phyloP scores from a whole-genome alignment of 2,329 filamentous ascomycete genomes.

The Pseudopithomyces chartarum region DNA sequence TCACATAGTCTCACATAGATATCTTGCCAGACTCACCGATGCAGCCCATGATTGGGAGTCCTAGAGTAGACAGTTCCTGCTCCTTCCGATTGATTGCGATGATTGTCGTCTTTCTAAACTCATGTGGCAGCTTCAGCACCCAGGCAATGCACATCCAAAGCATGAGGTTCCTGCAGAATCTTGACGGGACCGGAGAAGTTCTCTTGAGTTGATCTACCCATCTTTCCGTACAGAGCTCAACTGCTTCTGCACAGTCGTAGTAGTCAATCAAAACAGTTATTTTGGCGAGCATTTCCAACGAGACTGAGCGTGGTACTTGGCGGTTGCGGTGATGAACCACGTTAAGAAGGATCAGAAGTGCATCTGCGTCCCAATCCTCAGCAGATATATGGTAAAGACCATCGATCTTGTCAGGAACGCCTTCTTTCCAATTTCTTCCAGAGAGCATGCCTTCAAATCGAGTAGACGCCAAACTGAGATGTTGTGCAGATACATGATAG shows the following conservation, averaged over 20 bases:
- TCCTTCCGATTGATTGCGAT: constrained; percentile 12
- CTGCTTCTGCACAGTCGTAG: constrained; percentile 45
- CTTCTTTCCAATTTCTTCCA: neutral
- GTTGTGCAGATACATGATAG: constrained; percentile 7
- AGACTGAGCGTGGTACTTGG: constrained; percentile 47
- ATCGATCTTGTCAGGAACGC: neutral
- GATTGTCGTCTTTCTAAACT: constrained; percentile 14
- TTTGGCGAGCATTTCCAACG: constrained; percentile 50
- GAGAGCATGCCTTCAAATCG: constrained; percentile 1
- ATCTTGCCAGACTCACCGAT: neutral
- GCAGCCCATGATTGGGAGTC: neutral
- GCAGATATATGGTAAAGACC: constrained; percentile 14
- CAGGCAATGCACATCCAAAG: constrained; percentile 30
- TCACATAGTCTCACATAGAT: no score
- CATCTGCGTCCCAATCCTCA: constrained; percentile 41
- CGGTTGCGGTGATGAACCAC: constrained; percentile 52
- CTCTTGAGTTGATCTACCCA: constrained; percentile 45
- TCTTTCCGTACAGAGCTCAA: constrained; percentile 48
- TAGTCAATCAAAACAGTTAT: constrained; percentile 52
- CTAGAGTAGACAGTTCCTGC: neutral
- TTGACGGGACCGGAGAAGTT: constrained; percentile 5
- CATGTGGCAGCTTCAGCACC: constrained; percentile 14
- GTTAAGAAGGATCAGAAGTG: constrained; percentile 50
- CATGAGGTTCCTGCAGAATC: constrained; percentile 19
- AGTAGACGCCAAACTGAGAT: constrained; percentile 5